A percentile compares a stretch with the other conserved stretches of the same genome.
Conservation (phyloP, 768 basidiomycete species). For the Panus rudis region DNA sequence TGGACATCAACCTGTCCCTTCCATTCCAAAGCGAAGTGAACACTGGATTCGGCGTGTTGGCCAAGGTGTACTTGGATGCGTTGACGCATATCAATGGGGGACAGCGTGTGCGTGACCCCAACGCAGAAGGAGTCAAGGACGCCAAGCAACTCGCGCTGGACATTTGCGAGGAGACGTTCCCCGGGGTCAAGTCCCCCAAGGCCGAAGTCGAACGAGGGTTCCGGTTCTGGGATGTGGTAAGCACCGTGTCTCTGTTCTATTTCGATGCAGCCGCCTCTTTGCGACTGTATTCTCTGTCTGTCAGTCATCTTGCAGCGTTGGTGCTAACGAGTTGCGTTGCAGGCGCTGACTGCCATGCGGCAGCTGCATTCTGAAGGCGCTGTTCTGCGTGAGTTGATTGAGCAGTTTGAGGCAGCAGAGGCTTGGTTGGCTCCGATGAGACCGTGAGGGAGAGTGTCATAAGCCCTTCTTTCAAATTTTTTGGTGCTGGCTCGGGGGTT, state of each 20-base stretch:
- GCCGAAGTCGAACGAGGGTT: conserved; percentile 93
- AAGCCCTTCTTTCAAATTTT: neutral
- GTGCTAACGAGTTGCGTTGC: conserved; percentile 11
- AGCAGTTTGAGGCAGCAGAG: conserved; percentile 95
- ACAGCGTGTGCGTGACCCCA: conserved; percentile 66
- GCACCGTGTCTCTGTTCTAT: conserved; percentile 21
- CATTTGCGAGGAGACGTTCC: conserved; percentile 91
- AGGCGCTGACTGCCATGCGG: conserved; percentile 86
- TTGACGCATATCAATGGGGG: conserved; percentile 83
- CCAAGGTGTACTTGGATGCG: conserved; percentile 94
- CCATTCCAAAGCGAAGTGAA: conserved; percentile 96
- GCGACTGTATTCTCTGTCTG: neutral
- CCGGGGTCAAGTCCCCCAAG: conserved; percentile 82
- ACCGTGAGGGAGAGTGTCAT: conserved; percentile 41
- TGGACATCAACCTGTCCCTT: conserved; percentile 87
- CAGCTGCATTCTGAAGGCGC: conserved; percentile 78
- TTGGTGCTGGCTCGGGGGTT: neutral
- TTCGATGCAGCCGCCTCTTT: neutral
- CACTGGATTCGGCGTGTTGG: conserved; percentile 95
- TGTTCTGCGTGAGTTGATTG: conserved; percentile 80
- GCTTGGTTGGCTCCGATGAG: conserved; percentile 90
- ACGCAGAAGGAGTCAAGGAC: conserved; percentile 72
- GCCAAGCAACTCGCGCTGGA: conserved; percentile 84
- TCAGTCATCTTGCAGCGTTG: neutral
- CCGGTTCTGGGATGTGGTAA: conserved; percentile 96